Evolutionary conservation across 225 moss, liverwort and hornwort genomes (phyloP), one percentile per base, ranked within the genome.

Genomic region (Polytrichum formosum): DNA sequence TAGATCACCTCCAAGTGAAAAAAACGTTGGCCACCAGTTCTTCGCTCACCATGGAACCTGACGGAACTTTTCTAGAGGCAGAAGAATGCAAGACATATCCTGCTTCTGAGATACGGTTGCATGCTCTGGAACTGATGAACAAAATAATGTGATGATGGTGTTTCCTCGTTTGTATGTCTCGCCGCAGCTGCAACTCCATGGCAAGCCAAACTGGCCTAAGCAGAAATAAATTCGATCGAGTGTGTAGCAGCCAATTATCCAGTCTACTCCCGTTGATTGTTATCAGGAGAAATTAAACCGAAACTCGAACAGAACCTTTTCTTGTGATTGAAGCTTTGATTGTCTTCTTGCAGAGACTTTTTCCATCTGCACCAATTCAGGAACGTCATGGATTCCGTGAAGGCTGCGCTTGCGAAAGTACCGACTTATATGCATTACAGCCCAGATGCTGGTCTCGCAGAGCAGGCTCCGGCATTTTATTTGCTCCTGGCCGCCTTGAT

Each of bases 381-480:
- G 6, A 26, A 56, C 28, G 33, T 6, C 35, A 68, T 68, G 69
- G 46, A 73, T 2, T 68, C 55, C 63, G 35, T 77, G 21, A 53
- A 29, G 28, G 1, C 56, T 62, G 37, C 5, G 27, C 55, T 77
- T 63, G 26, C 26, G 27, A 55, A 33, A 16, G 13, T 19, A 20
- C 2, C 63, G 20, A 17, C 26, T 0, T 58, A 9, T 23, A 31
- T 26, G 35, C 37, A 19, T 20, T 61, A 54, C 67, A 37, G 5
- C 5, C 4, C 27, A 28, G 23, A 9, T 29, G 7, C 18, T 37
- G 72, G 37, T 23, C 29, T 78, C 29, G 54, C 5, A 23, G 46
- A 22, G 6, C 64, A 30, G 3, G 26, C 55, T 4, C 19, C 31
- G 31, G n/a, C 61, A 5, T 19, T 73, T 0, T 66, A 62, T 22